Evolutionary conservation across 1,284 basidiomycete genomes (phyloP), one percentile per base, ranked within the genome.

Genomic region (Melampsora abietis-canadensis): DNA sequence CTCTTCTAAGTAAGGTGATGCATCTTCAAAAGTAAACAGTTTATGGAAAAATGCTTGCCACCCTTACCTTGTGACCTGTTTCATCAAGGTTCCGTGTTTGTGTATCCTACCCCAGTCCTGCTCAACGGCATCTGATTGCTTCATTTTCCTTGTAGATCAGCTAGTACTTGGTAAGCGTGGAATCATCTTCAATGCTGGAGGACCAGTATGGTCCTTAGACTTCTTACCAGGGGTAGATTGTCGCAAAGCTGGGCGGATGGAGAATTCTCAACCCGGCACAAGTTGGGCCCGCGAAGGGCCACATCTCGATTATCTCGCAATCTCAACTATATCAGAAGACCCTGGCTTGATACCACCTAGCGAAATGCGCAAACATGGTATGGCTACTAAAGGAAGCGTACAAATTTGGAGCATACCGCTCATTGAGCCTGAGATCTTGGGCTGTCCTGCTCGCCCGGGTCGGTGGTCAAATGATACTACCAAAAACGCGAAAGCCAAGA

Each of bases 181-280:
- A 0, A 86, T 89, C 77, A 83, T 92, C 0, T 89, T 95, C 82
- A 90, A 89, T 77, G 89, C 90, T 0, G 94, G 94, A 1, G 89
- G 88, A 2, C 90, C 91, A 0, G 89, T 92, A 17, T 92, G 90
- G 88, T 90, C 88, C 0, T 80, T 94, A 21, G 92, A 94, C 78
- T 96, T 93, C 92, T 92, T 92, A 80, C 92, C 93, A 0, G 87
- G 88, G 21, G 86, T 89, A 76, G 84, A 86, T 30, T 64, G 47
- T 37, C n/a, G 14, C 65, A 24, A n/a, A 40, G 37, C 12, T 12
- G 37, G 37, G 7, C 12, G 37, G 37, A 44, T 14, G 14, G 10
- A 44, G 40, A 44, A 44, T 44, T 44, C 12, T 44, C 21, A 24
- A 30, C 65, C 65, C 15, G 10, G 24, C 24, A 51, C 47, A 27